Evolutionary conservation across 192 early-diverging fungal species (phyloP), one percentile per base, ranked within the genome.

Genomic region (Linnemannia zychae): DNA sequence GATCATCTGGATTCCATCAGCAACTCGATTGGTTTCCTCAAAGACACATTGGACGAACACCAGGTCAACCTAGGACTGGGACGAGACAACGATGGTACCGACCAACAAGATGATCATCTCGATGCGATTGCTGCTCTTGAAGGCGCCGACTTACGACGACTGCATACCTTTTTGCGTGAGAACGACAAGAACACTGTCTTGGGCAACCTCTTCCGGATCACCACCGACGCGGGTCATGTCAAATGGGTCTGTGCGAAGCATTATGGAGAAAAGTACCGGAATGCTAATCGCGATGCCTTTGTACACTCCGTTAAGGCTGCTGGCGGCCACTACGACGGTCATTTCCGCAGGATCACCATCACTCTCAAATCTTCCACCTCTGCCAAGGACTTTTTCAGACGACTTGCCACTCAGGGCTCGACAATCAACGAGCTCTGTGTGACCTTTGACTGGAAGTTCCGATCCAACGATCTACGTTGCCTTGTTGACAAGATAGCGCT

Each of bases 211-310:
- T 82, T 73, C 71, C 52, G 81, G 18, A 38, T 74, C 18, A 72
- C 70, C 28, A 82, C 81, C 22, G n/a, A 57, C 0, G 7, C 72
- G 28, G 75, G 81, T 24, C 74, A 82, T 24, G 81, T 82, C 46
- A 82, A 82, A 22, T 82, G 81, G 81, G 81, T 82, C 36, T 82
- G 81, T 47, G 44, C 76, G 24, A 75, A 77, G 20, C 81, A 82
- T 38, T 76, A 67, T 60, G 28, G 74, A 6, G 38, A 60, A 7
- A 22, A 28, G 7, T 60, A 60, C 11, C 50, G 73, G 4, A 36
- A 16, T 22, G 49, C 67, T 47, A 69, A 77, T 11, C 48, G 69
- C 67, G 22, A 38, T 15, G 22, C 47, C 15, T 77, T 77, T 50
- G 48, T 77, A 16, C 67, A 70, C 28, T 37, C 49, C 2, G 48